phyloP scores from a whole-genome alignment of 2,329 filamentous ascomycete species.

The Chaetomium sp. region DNA sequence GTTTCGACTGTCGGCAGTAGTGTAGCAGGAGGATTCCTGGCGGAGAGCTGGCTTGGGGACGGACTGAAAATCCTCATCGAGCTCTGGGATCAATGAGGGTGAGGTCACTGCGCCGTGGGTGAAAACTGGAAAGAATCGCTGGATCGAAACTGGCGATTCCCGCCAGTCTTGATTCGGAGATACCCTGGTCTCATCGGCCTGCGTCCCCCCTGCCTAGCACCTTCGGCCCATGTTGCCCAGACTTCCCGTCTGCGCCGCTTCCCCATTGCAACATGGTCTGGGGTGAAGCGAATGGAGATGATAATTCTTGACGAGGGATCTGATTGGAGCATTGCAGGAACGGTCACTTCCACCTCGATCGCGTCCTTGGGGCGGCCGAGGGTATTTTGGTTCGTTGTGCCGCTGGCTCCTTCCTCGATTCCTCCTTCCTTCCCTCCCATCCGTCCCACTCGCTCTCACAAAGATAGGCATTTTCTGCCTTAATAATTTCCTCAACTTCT shows the following conservation, averaged over 20 bases:
- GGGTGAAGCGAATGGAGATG: conserved; percentile 1
- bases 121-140: too few species aligned
- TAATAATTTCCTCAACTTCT: conserved; percentile 20
- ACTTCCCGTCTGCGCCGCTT: conserved; percentile 5
- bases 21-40: too few species aligned
- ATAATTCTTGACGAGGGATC: conserved; percentile 9
- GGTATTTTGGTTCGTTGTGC: conserved; percentile 18
- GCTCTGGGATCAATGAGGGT: too few species aligned
- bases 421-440: conserved; percentile 14
- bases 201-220: not conserved
- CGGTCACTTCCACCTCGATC: conserved; percentile 7
- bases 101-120: too few species aligned
- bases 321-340: conserved; percentile 13
- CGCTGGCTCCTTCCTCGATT: conserved; percentile 12
- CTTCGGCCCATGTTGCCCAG: conserved; percentile 6
- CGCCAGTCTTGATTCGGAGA: not conserved
- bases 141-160: too few species aligned
- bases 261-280: conserved; percentile 10
- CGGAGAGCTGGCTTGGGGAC: too few species aligned
- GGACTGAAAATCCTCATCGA: too few species aligned
- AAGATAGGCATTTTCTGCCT: conserved; percentile 8
- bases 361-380: conserved; percentile 7
- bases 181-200: not conserved
- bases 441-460: not conserved
- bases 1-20: too few species aligned